A percentile compares a stretch with the other conserved stretches of the same genome.
These are phyloP conservation scores for Globisporangium cystogenes DNA, from an alignment of 352 stramenopile species.

Conservation along the genomic window DNA sequence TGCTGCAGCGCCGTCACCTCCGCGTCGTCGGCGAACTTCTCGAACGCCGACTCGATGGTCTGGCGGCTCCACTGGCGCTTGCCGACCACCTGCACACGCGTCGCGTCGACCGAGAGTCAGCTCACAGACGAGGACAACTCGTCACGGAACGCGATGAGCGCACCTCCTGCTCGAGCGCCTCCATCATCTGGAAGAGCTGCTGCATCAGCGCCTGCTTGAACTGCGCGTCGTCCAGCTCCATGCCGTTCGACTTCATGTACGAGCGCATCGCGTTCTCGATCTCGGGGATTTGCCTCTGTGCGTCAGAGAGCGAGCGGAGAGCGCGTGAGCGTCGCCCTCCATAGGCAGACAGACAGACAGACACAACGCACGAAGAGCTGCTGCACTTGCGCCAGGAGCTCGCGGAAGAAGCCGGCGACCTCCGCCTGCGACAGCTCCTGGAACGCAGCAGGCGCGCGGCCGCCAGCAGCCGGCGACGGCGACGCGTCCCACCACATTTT, in stretches of 20 bases:
- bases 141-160: not conserved
- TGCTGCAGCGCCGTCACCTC: conserved; percentile 60
- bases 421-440: conserved; percentile 62
- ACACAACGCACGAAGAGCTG: conserved; percentile 53
- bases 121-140: no score
- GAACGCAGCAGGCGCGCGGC: conserved; percentile 11
- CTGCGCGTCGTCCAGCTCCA: conserved; percentile 57
- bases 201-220: conserved; percentile 70
- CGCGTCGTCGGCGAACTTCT: conserved; percentile 52
- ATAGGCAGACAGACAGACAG: not conserved
- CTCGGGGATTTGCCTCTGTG: conserved; percentile 57
- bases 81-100: conserved; percentile 30
- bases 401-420: conserved; percentile 62
- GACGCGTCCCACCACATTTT: conserved; percentile 88
- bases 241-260: conserved; percentile 66
- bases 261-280: conserved; percentile 56
- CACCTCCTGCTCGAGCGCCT: conserved; percentile 52
- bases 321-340: not conserved
- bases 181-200: conserved; percentile 73
- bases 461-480: conserved; percentile 16
- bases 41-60: conserved; percentile 53
- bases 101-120: not conserved
- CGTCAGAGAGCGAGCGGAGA: no score
- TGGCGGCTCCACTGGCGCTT: conserved; percentile 57
- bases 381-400: conserved; percentile 56